phyloP scores from a whole-genome alignment of 495 filamentous ascomycete genomes.

The Podospora pseudoanserina region DNA sequence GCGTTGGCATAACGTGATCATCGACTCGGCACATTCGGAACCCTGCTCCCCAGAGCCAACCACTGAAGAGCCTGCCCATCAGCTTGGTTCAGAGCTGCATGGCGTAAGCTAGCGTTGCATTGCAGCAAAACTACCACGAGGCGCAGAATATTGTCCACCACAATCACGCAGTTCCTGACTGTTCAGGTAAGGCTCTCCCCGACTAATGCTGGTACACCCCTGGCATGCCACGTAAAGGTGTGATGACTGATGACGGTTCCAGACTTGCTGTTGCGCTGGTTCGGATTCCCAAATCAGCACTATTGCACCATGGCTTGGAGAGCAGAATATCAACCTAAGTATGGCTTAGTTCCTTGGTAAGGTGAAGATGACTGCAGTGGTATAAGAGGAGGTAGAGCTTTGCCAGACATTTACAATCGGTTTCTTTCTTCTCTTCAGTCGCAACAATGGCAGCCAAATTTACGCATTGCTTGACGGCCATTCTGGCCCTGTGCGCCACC shows the following conservation, averaged over 20 bases:
- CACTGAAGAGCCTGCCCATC: too few relatives aligned
- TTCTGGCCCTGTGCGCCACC: not conserved
- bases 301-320: not conserved
- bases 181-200: too few relatives aligned
- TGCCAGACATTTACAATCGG: not conserved
- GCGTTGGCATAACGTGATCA: too few relatives aligned
- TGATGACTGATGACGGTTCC: not conserved
- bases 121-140: not conserved
- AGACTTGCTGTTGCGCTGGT: not conserved
- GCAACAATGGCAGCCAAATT: not conserved
- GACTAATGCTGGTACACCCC: not conserved
- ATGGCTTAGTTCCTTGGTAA: not conserved
- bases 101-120: not conserved
- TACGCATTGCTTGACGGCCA: not conserved
- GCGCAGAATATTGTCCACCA: not conserved
- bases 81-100: too few relatives aligned
- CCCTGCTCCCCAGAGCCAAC: too few relatives aligned
- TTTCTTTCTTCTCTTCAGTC: not conserved
- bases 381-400: not conserved
- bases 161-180: not conserved
- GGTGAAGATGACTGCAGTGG: not conserved
- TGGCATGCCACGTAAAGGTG: not conserved
- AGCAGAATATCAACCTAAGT: not conserved
- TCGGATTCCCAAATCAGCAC: not conserved
- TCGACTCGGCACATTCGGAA: too few relatives aligned